Percentiles rank a stretch among this genome's conserved stretches.
Evolutionary conservation across 176 grass and related monocot genomes (phyloP).

Genomic region (Leersia perrieri): DNA sequence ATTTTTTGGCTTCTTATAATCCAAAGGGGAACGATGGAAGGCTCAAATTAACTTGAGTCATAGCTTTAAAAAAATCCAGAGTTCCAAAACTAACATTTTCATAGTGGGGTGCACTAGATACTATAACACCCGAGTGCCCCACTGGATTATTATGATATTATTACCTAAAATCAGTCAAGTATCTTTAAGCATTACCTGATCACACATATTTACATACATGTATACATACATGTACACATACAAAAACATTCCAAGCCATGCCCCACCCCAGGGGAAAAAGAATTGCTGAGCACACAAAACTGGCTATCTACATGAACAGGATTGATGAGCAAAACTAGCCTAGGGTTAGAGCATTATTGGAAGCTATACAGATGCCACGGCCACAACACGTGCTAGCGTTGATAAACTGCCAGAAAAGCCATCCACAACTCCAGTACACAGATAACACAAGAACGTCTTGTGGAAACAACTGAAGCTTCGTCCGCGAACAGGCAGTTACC

Average conservation of each 20-base stretch:
- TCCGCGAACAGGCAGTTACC: not conserved
- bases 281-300: conserved; percentile 54
- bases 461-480: conserved; percentile 39
- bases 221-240: conserved; percentile 19
- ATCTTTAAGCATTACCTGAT: conserved; percentile 22
- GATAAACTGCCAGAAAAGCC: conserved; percentile 14
- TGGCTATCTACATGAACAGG: conserved; percentile 41
- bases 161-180: not conserved
- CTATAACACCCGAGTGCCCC: not conserved
- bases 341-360: conserved; percentile 49
- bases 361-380: conserved; percentile 40
- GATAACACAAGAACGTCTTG: conserved; percentile 21
- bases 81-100: not conserved
- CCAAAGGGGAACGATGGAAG: no score
- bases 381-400: conserved; percentile 12
- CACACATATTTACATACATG: conserved; percentile 41
- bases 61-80: not conserved
- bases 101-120: not conserved
- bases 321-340: conserved; percentile 37
- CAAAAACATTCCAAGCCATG: conserved; percentile 31
- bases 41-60: not conserved
- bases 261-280: conserved; percentile 26
- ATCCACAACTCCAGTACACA: conserved; percentile 14
- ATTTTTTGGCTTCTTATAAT: no score
- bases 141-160: conserved; percentile 33